Percentiles rank a stretch among this genome's conserved stretches.
These are phyloP conservation scores for Ascochyta clinopodiicola DNA, from an alignment of 2,329 filamentous ascomycete species.

Conservation along the genomic window DNA sequence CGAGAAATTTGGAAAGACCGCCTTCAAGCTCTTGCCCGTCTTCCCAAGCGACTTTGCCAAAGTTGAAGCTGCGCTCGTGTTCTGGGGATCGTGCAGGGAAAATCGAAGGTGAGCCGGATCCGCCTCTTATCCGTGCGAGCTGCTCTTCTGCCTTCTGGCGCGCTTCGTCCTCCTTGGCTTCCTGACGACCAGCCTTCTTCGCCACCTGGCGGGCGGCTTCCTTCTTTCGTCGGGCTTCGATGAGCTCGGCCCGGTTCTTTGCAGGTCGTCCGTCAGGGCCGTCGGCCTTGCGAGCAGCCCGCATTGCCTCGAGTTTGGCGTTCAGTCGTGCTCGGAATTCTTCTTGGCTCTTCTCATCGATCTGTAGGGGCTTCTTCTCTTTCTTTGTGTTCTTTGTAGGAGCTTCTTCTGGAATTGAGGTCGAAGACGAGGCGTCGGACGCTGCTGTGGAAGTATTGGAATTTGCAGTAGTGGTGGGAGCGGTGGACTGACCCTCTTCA, in stretches of 20 bases:
- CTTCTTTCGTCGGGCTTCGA: conserved; percentile 87
- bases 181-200: conserved; percentile 82
- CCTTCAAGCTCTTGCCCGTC: conserved; percentile 83
- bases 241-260: conserved; percentile 86
- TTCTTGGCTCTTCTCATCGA: conserved; percentile 64
- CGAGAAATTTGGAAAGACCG: conserved; percentile 67
- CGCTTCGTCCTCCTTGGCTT: conserved; percentile 82
- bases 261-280: conserved; percentile 81
- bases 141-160: conserved; percentile 62
- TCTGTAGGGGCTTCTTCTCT: conserved; percentile 40
- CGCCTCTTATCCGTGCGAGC: conserved; percentile 63
- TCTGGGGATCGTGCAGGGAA: conserved; percentile 55
- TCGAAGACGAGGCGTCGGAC: conserved; percentile 55
- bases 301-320: conserved; percentile 82
- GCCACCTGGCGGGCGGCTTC: conserved; percentile 84
- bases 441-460: conserved; percentile 50
- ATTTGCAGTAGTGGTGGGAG: conserved; percentile 40
- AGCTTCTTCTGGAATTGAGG: conserved; percentile 50
- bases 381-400: conserved; percentile 39
- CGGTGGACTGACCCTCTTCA: conserved; percentile 41
- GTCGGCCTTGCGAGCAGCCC: conserved; percentile 85
- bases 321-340: conserved; percentile 79
- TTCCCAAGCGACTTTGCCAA: conserved; percentile 87
- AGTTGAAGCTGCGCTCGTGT: conserved; percentile 75
- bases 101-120: conserved; percentile 64